Evolutionary conservation across 148 eudicot species (phyloP), one percentile per base, ranked within the genome.

Genomic region (Salicornia ramosissima): DNA sequence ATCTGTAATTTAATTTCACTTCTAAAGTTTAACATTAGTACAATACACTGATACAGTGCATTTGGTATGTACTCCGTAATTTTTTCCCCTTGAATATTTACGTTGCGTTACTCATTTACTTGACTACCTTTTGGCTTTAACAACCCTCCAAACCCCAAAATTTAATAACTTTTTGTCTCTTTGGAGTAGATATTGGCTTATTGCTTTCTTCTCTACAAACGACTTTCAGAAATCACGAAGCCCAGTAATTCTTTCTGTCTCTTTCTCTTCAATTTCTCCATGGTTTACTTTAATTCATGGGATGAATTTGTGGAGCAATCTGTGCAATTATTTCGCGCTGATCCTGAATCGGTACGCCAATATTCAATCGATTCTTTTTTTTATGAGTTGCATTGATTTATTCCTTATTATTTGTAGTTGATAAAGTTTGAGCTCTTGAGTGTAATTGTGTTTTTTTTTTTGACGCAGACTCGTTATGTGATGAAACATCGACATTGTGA

Each of bases 401-500:
- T 10, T n/a, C 25, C 6, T 50, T 30, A 6, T 64, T 15, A 22
- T 10, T 30, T 25, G 4, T 67, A 19, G 64, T 2, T 56, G 5
- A 49, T 45, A 8, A 46, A 49, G 25, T 3, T 33, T 25, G n/a
- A 33, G 3, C 34, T 47, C 14, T 26, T 49, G 40, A 19, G 5
- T 49, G 26, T 57, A 13, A 1, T 52, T n/a, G n/a, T n/a, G n/a
- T n/a, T 55, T n/a, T 13, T 31, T 0, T 59, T 18, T 1, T 50
- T 7, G 47, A 45, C 49, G 49, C 76, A 93, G 98, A 84, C 92
- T 39, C 92, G 96, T 57, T 93, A 90, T 65, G 71, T 47, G 26
- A 88, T 90, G 96, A 93, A 93, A 51, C 90, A 93, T 80, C 75
- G 96, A 67, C 88, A 90, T 55, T 90, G 89, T 65, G 96, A 93